Evolutionary conservation across 768 basidiomycete species (phyloP), one percentile per base, ranked within the genome.

Genomic region (Mycena chlorophos): DNA sequence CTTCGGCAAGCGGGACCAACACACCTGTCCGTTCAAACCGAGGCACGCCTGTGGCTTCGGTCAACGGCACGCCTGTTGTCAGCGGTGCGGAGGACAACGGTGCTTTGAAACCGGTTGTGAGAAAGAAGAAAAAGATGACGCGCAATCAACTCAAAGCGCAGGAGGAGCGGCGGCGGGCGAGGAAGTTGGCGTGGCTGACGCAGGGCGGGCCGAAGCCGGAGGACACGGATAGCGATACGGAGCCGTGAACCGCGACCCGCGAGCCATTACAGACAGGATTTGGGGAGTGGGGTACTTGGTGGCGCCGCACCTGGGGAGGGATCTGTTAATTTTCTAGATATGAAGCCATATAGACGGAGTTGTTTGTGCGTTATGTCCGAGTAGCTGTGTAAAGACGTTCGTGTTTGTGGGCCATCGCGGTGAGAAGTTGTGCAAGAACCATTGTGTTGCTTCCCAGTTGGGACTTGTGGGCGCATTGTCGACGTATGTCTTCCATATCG

Each of bases 41-140:
- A 45, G 79, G 84, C 58, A 89, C 85, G 29, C 88, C 93, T 23
- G 78, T 75, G 19, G 86, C 80, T 13, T 94, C 92, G 12, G 80
- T 75, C 4, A 74, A 78, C 50, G 91, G 75, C 19, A 95, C 94
- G 2, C 91, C 90, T 50, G 87, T 81, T 40, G 89, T 73, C 23
- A 91, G 89, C 66, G 91, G 89, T n/a, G 82, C 78, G 40, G 90
- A 93, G 67, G 87, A 84, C 51, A 71, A 69, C 50, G 73, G 66
- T 52, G 68, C 72, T 49, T 69, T 67, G 12, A 78, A 75, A 25
- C 64, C 68, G 37, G 66, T 75, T 34, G 66, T 76, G 49, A 87
- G 78, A 73, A 93, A 88, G 79, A 95, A 94, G 79, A 96, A 96
- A 80, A 96, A 94, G 76, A 34, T 79, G 69, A 92, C 91, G n/a